A percentile compares a stretch with the other conserved stretches of the same genome.
phyloP scores from a whole-genome alignment of 2,329 filamentous ascomycete genomes.

The Clarireedia hainanense region DNA sequence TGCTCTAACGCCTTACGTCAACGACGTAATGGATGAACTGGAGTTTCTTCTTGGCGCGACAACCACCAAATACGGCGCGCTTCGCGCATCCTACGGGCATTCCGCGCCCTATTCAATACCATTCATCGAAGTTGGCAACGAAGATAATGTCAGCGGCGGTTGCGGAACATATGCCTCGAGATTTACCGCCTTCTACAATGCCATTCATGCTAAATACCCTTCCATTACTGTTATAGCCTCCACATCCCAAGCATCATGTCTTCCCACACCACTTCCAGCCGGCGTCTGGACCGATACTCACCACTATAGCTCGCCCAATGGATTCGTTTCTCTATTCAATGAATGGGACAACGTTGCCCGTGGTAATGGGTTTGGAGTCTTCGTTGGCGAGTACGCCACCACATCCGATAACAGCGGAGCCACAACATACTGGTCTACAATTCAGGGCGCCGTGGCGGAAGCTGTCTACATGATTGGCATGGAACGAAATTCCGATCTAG shows the following conservation, averaged over 20 bases:
- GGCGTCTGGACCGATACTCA: conserved; percentile 14
- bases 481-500: conserved; percentile 15
- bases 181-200: conserved; percentile 40
- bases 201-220: conserved; percentile 31
- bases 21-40: conserved; percentile 41
- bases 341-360: conserved; percentile 11
- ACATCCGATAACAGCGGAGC: conserved; percentile 8
- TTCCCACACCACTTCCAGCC: conserved; percentile 8
- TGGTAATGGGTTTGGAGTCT: conserved; percentile 1
- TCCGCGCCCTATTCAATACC: conserved; percentile 40
- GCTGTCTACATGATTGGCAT: conserved; percentile 15
- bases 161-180: conserved; percentile 32
- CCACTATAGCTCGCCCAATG: conserved; percentile 7
- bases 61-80: conserved; percentile 35
- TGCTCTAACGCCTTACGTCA: conserved; percentile 36
- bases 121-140: conserved; percentile 34
- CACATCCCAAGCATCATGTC: conserved; percentile 6
- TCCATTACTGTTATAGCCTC: conserved; percentile 36
- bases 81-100: conserved; percentile 39
- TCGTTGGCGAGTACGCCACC: conserved; percentile 17
- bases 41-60: conserved; percentile 41
- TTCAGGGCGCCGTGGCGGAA: conserved; percentile 12
- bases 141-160: conserved; percentile 36
- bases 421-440: conserved; percentile 9
- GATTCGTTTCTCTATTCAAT: conserved; percentile 11